Evolutionary conservation across 805 yeast genomes (phyloP), one percentile per base, ranked within the genome.

Genomic region (Yarrowia osloensis): DNA sequence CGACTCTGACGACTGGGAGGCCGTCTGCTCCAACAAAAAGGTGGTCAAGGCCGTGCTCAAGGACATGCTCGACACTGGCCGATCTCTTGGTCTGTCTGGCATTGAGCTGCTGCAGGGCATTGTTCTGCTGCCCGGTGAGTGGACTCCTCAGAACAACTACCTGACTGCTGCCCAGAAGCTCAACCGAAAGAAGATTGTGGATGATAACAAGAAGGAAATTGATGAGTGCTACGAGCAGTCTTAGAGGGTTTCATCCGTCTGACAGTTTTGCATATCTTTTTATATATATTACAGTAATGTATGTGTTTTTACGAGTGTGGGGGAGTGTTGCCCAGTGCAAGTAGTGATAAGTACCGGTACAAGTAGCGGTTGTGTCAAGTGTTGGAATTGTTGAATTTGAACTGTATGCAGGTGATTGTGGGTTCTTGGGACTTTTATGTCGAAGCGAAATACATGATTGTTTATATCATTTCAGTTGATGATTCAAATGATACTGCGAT

Each of bases 91-190:
- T 11, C 84, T 95, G 71, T 81, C 78, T 61, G 96, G 97, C 68
- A 93, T 91, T 71, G 98, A 95, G 79, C 81, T 94, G 70, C 76
- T 95, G 67, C 86, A 85, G 70, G 96, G 93, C 71, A 82, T 89
- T 69, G 91, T 89, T 15, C 77, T 95, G 69, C 83, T 87, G 68
- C 93, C 90, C 71, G 94, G 87, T 65, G 99, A 95, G 81, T 95
- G 99, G 98, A 95, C 98, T 46, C 98, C 99, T 49, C 95, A 91
- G 78, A 90, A 86, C 75, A 98, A 97, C 0, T 91, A 81, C 71
- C 96, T 94, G 67, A 92, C 98, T 17, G 87, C 96, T 68, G 99
- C 99, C 28, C 98, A 93, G 80, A 95, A 95, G 80, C 84, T 95
- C 74, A 97, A 94, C 82, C 89, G 99, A 82, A 90, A 85, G 82